phyloP scores from a whole-genome alignment of 768 basidiomycete genomes.

The Rhodocollybia butyracea region DNA sequence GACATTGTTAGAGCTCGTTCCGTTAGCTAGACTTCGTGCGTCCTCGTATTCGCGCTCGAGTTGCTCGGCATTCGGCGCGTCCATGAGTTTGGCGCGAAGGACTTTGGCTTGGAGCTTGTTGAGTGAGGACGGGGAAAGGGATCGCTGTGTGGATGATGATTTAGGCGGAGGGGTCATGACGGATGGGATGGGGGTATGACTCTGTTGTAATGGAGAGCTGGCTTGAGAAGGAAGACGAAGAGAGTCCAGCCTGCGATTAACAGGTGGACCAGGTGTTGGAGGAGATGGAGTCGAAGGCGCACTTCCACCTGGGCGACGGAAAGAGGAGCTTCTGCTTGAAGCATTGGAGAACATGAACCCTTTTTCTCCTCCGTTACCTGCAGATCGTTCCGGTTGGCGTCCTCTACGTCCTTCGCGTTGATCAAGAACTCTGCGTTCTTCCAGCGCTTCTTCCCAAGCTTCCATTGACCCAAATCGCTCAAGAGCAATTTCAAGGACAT shows the following conservation, averaged over 20 bases:
- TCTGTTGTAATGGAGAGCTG: slow-evolving; percentile 55
- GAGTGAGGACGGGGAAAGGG: slow-evolving; percentile 71
- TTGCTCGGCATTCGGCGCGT: slow-evolving; percentile 66
- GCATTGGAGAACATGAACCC: slow-evolving; percentile 69
- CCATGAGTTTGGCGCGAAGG: slow-evolving; percentile 86
- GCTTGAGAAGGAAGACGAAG: slow-evolving; percentile 59
- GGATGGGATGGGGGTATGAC: slow-evolving; percentile 84
- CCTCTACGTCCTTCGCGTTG: slow-evolving; percentile 58
- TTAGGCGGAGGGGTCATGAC: slow-evolving; percentile 73
- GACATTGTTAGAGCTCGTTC: slow-evolving; percentile 22
- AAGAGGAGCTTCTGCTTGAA: slow-evolving; percentile 83
- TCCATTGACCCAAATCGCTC: slow-evolving; percentile 86
- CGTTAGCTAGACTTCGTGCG: slow-evolving; percentile 52
- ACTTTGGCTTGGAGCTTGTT: slow-evolving; percentile 94
- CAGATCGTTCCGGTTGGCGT: slow-evolving; percentile 29
- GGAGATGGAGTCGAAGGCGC: slow-evolving; percentile 63
- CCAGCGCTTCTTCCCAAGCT: slow-evolving; percentile 85
- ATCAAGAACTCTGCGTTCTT: slow-evolving; percentile 83
- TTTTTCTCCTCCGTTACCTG: slow-evolving; percentile 43
- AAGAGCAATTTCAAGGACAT: slow-evolving; percentile 75
- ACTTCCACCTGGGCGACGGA: slow-evolving; percentile 78
- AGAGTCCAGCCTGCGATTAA: slow-evolving; percentile 56
- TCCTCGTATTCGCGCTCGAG: slow-evolving; percentile 86
- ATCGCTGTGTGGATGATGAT: slow-evolving; percentile 35
- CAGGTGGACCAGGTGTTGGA: slow-evolving; percentile 27